Evolutionary conservation across 2,329 filamentous ascomycete species (phyloP).

Genomic region (Fusarium domesticum): DNA sequence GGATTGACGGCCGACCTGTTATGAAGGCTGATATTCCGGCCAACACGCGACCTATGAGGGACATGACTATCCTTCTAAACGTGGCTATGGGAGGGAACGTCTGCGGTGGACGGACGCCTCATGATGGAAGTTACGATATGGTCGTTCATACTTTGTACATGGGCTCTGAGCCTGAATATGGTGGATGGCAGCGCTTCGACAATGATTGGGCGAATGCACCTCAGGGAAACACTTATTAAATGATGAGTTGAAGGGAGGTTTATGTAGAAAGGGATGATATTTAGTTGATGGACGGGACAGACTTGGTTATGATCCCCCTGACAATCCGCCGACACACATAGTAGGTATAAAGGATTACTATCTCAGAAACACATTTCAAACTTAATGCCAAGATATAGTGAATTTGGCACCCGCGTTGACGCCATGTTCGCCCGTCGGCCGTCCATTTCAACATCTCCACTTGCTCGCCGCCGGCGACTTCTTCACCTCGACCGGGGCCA

Average conservation of each 20-base stretch:
- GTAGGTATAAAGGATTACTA: no score
- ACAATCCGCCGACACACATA: no score
- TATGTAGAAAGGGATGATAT: neutral
- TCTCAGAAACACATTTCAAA: no score
- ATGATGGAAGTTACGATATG: conserved; percentile 55
- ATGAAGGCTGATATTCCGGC: conserved; percentile 55
- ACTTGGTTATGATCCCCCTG: no score
- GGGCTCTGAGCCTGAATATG: conserved; percentile 48
- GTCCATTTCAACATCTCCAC: no score
- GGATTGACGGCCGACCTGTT: conserved; percentile 54
- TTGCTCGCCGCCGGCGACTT: no score
- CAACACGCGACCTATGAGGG: conserved; percentile 53
- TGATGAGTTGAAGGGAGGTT: neutral
- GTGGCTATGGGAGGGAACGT: conserved; percentile 63
- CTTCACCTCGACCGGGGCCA: no score
- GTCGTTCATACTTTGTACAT: conserved; percentile 52
- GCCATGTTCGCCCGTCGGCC: no score
- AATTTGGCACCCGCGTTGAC: no score
- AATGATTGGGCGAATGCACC: conserved; percentile 44
- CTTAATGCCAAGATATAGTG: no score
- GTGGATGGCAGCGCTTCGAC: conserved; percentile 55
- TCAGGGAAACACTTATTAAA: conserved; percentile 34
- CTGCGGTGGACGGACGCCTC: conserved; percentile 49
- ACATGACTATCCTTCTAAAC: conserved; percentile 56
- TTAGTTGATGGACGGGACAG: no score